Base-by-base conservation (phyloP, 768 basidiomycete genomes). In the Boletellus ananiceps region DNA sequence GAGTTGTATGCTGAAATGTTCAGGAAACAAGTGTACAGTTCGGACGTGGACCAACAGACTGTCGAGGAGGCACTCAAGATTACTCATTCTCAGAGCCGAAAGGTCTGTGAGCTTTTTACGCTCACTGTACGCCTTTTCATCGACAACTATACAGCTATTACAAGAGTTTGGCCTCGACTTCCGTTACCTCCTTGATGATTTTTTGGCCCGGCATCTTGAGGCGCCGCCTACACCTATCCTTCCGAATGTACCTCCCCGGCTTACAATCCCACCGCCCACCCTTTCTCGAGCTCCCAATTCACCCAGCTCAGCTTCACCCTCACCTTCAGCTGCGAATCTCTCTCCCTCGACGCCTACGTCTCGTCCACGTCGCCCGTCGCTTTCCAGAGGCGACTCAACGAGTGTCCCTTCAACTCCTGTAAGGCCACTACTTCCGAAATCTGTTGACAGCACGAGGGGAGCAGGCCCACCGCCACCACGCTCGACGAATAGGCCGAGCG, bases 161-260 rank as follows among this genome's bases (percentile, higher is more conserved):
- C 85, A 92, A 71, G 94, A 97, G 59, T 92, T 85, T 61, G 94
- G 94, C 2, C 81, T 97, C 32, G 94, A 96, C 70, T 96, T 97
- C 65, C 86, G 87, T 19, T 93, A 86, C 71, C 74, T 95, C n/a
- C 74, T 97, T n/a, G 83, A 90, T 31, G 75, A 78, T n/a, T 71
- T 88, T 4, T 74, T 90, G 1, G 68, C 75, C 12, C 76, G 77
- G 46, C 67, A 74, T 18, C 78, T 81, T 2, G 78, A 77, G 57
- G 61, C 71, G 12, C 44, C 47, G 16, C 47, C 62, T 41, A 49
- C 19, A 40, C 14, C 65, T 52, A 46, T 33, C 16, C 14, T 48
- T 4, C 51, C 50, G 46, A 60, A 64, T 16, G 68, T 66, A 56
- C 59, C 60, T 16, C 59, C 61, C 48, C 69, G 69, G 19, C 54